These are phyloP conservation scores for Dryas alaskensis DNA, from an alignment of 306 rosid genomes.

Conservation along the genomic window DNA sequence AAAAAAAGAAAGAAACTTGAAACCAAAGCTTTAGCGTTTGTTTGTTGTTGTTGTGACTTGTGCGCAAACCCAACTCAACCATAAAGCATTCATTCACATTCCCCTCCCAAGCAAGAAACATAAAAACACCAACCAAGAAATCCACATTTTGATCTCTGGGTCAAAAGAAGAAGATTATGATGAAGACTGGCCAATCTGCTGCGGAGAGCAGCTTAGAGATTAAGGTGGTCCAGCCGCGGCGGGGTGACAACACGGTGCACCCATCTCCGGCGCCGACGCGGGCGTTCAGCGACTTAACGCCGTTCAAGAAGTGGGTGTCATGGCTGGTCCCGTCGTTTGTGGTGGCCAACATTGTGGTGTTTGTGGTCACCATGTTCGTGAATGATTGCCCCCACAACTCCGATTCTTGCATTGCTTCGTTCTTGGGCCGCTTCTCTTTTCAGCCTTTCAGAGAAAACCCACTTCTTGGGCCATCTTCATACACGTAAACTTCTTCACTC, in stretches of 20 bases:
- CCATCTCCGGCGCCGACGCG: slow-evolving; percentile 17
- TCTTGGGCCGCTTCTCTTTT: slow-evolving; percentile 74
- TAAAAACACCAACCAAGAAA: background rate
- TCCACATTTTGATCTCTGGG: slow-evolving; percentile 5
- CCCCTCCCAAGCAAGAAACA: background rate
- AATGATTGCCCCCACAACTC: slow-evolving; percentile 65
- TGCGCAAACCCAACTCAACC: slow-evolving; percentile 4
- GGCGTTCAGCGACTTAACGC: slow-evolving; percentile 26
- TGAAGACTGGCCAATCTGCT: slow-evolving; percentile 42
- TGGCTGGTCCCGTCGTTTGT: slow-evolving; percentile 79
- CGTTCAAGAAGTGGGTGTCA: slow-evolving; percentile 58
- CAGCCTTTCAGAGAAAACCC: slow-evolving; percentile 80
- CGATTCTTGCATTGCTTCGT: slow-evolving; percentile 44
- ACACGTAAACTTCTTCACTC: slow-evolving; percentile 45
- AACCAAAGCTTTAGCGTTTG: background rate
- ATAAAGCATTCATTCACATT: background rate
- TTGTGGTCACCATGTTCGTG: slow-evolving; percentile 52
- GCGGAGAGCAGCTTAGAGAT: slow-evolving; percentile 37
- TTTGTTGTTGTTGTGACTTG: slow-evolving; percentile 5
- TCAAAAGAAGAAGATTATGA: background rate
- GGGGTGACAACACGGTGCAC: slow-evolving; percentile 26
- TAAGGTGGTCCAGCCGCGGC: slow-evolving; percentile 48
- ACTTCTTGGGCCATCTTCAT: slow-evolving; percentile 78
- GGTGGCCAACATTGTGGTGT: slow-evolving; percentile 46
- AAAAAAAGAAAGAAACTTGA: background rate